Conservation (phyloP, 164 flowering plant species). For the Aristolochia californica region DNA sequence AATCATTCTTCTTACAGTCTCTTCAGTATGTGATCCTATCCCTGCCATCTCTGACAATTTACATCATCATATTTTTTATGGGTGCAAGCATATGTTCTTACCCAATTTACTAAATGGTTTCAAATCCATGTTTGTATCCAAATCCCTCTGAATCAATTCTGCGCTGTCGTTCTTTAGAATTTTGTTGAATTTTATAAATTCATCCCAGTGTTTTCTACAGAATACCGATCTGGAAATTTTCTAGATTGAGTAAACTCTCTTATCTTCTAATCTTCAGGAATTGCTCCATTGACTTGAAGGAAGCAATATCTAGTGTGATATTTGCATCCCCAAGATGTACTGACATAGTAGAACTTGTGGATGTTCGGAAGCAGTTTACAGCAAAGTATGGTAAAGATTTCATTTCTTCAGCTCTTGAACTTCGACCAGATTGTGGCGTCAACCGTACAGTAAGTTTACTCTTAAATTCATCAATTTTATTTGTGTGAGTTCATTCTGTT, state of each 20-base stretch:
- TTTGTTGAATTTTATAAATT: too few species aligned
- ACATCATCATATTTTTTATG: too few species aligned
- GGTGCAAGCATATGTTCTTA: too few species aligned
- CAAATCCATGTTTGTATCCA: too few species aligned
- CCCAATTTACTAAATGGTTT: too few species aligned
- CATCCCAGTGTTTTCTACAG: too few species aligned
- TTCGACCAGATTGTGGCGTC: conserved; percentile 89
- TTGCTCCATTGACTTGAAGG: conserved; percentile 93
- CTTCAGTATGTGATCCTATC: too few species aligned
- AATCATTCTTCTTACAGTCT: too few species aligned
- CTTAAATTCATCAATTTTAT: not conserved
- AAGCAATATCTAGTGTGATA: conserved; percentile 71
- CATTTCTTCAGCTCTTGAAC: conserved; percentile 56
- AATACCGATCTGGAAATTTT: too few species aligned
- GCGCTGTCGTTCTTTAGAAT: too few species aligned
- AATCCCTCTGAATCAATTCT: too few species aligned
- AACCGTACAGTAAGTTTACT: conserved; percentile 47
- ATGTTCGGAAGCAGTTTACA: conserved; percentile 60
- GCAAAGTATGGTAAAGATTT: conserved; percentile 96
- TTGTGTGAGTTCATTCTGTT: not conserved
- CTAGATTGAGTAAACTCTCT: not conserved
- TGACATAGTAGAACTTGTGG: conserved; percentile 70
- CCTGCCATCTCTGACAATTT: too few species aligned
- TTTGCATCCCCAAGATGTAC: conserved; percentile 91
- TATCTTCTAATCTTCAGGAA: conserved; percentile 28